Evolutionary conservation across 805 yeast species (phyloP), one percentile per base, ranked within the genome.

Genomic region (Hanseniaspora clermontiae): DNA sequence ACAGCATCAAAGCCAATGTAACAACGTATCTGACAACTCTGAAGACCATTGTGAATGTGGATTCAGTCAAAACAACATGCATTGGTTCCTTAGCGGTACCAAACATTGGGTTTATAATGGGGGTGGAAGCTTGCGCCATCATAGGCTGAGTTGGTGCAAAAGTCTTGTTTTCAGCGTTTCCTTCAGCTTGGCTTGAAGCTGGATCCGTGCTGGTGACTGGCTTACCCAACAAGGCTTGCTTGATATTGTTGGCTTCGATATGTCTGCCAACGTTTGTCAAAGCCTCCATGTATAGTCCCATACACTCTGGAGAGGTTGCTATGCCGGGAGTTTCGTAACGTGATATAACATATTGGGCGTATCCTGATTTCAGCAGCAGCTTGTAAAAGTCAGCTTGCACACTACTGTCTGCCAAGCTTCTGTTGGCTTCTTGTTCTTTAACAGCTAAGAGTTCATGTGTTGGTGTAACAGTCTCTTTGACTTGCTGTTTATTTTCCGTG

Each of bases 281-380:
- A 1, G 97, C 97, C 60, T 84, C 87, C 58, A 82, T 74, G 68
- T 93, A 93, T 40, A 86, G 73, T 60, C 77, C 77, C 54, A 88
- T 81, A 72, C 97, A 86, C 60, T 85, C 95, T 2, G 80, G 77
- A 57, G 86, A 82, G 12, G 83, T 73, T 10, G 95, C 93, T 55
- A 93, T 87, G n/a, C 96, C 96, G 0, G 93, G 85, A 9, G 95
- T 85, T 68, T 95, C 97, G 67, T 79, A 95, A 59, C 99, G 78
- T 57, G 93, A 84, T n/a, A 91, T 88, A 7, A 93, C 96, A 55
- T 91, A 83, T 64, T 89, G 95, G n/a, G 98, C 97, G 66, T 88
- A 93, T 70, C 87, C 86, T 56, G 91, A 78, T 58, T 79, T 79
- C 60, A 93, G 69, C 49, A 93, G 73, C 14, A 81, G 75, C 60